Percentiles rank a stretch among this genome's conserved stretches.
Evolutionary conservation across 371 early-diverging fungal genomes (phyloP).

Genomic region (Zychaea mexicana): DNA sequence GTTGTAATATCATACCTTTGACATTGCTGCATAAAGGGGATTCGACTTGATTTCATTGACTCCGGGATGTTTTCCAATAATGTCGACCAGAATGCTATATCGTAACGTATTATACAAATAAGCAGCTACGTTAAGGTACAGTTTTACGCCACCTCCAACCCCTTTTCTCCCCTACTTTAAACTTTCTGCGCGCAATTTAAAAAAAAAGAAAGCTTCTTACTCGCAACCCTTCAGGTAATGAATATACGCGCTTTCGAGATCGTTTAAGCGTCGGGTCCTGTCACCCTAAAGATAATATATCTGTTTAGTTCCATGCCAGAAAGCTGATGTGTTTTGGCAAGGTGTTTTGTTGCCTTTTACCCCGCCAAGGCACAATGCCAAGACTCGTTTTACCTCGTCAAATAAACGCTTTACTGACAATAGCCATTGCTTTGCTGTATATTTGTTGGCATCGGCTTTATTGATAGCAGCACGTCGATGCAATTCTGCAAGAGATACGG

Average conservation of each 20-base stretch:
- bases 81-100: constrained; percentile 57
- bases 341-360: neutral
- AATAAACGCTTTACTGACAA: constrained; percentile 12
- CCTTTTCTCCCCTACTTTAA: no score
- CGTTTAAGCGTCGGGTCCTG: constrained; percentile 23
- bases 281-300: constrained; percentile 31
- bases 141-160: no score
- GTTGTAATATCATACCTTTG: constrained; percentile 38
- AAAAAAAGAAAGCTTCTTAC: constrained; percentile 34
- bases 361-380: neutral
- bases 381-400: constrained; percentile 16
- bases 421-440: constrained; percentile 20
- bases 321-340: neutral
- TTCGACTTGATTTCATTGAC: constrained; percentile 39
- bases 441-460: constrained; percentile 16
- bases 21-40: constrained; percentile 40
- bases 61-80: constrained; percentile 49
- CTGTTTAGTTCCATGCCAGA: neutral
- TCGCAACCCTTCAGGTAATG: constrained; percentile 43
- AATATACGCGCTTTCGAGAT: constrained; percentile 51
- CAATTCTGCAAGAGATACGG: constrained; percentile 10
- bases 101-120: neutral
- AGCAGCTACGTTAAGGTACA: no score
- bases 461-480: constrained; percentile 16
- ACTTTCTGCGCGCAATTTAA: no score